Conservation (phyloP, 2,329 filamentous ascomycete species). For the Pseudogymnoascus sp. region DNA sequence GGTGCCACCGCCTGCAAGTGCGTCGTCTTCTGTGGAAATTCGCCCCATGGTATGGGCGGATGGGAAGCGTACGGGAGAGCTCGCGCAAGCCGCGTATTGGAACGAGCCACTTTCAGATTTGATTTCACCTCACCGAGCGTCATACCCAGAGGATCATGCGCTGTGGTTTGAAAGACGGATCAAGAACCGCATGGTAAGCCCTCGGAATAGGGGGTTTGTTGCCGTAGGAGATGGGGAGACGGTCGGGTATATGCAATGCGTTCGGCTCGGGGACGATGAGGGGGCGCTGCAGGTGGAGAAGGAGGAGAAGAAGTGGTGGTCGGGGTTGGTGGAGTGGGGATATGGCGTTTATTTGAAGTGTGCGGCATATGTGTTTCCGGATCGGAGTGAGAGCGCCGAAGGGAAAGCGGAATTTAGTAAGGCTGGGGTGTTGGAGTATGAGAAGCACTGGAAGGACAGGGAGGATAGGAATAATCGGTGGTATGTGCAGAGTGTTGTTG, state of each 20-base stretch:
- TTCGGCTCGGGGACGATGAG: conserved; percentile 19
- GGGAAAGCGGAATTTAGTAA: conserved; percentile 9
- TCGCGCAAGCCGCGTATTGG: conserved; percentile 20
- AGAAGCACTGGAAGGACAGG: conserved; percentile 17
- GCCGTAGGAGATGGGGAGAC: conserved; percentile 13
- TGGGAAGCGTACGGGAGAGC: neutral
- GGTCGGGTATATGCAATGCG: conserved; percentile 20
- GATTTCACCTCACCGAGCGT: conserved; percentile 15
- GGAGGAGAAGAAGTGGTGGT: conserved; percentile 11
- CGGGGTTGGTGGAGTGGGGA: conserved; percentile 10
- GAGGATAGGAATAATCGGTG: conserved; percentile 21
- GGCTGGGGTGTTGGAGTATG: conserved; percentile 7
- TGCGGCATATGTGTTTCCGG: conserved; percentile 12
- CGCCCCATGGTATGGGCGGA: neutral
- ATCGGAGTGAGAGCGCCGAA: conserved; percentile 13
- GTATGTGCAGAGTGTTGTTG: conserved; percentile 22
- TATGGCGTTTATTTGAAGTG: conserved; percentile 9
- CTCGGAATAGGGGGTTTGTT: conserved; percentile 18
- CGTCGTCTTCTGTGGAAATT: neutral
- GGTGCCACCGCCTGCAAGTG: neutral
- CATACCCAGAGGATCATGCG: conserved; percentile 11
- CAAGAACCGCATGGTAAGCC: conserved; percentile 15
- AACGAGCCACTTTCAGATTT: conserved; percentile 17
- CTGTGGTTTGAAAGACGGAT: conserved; percentile 14
- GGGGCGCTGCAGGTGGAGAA: conserved; percentile 15